Conservation (phyloP, 352 stramenopile genomes). For the Phytophthora syringae region DNA sequence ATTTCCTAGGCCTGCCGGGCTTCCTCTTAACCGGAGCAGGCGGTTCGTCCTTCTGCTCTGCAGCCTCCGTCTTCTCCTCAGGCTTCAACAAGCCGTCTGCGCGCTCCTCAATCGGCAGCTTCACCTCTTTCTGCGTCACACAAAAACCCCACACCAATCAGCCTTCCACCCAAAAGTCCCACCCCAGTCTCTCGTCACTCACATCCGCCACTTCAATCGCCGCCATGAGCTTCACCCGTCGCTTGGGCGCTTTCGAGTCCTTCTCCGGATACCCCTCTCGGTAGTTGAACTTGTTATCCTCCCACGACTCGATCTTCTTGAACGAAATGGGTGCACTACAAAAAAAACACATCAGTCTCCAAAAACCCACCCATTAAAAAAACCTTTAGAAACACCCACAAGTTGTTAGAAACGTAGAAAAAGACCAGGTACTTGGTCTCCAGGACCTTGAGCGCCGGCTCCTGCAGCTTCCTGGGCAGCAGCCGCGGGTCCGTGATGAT, state of each 20-base stretch:
- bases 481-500: slow-evolving; percentile 72
- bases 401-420: slow-evolving; percentile 84
- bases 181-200: background rate
- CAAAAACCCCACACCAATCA: slow-evolving; percentile 11
- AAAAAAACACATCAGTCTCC: slow-evolving; percentile 5
- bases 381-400: slow-evolving; percentile 42
- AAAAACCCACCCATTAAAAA: background rate
- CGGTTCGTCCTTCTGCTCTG: slow-evolving; percentile 20
- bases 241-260: slow-evolving; percentile 78
- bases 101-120: slow-evolving; percentile 59
- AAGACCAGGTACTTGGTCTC: slow-evolving; percentile 79
- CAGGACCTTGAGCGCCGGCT: slow-evolving; percentile 55
- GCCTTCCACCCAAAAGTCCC: background rate
- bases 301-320: slow-evolving; percentile 75
- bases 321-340: slow-evolving; percentile 59
- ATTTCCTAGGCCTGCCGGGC: slow-evolving; percentile 50
- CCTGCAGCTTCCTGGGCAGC: slow-evolving; percentile 54
- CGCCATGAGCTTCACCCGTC: slow-evolving; percentile 63
- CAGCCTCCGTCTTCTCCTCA: slow-evolving; percentile 16
- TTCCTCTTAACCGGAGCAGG: slow-evolving; percentile 51
- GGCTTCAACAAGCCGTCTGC: slow-evolving; percentile 63
- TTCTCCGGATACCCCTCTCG: slow-evolving; percentile 65
- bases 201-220: slow-evolving; percentile 79
- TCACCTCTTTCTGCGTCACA: slow-evolving; percentile 60
- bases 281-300: slow-evolving; percentile 78